Evolutionary conservation across 2,329 filamentous ascomycete species (phyloP), one percentile per base, ranked within the genome.

Genomic region (Cadophora gregata): DNA sequence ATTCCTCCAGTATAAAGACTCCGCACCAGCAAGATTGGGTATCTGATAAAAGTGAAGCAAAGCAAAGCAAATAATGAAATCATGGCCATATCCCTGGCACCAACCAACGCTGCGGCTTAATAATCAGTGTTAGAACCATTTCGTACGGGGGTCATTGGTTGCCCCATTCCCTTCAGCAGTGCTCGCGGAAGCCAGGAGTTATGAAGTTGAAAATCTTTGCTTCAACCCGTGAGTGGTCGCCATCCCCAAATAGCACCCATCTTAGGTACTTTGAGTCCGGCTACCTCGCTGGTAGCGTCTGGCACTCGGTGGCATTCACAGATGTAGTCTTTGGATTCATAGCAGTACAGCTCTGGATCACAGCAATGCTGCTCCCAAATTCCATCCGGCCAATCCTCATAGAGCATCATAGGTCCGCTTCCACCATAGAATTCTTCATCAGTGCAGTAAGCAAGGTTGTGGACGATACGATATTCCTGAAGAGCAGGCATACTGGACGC

Each of bases 221-320:
- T 53, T 31, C 27, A 53, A 6, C 31, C 12, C 14, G 16, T 53
- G 25, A 56, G 62, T n/a, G 68, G 62, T 47, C 60, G 48, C 56
- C 66, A 65, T n/a, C 65, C 65, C 59, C 63, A 67, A 14, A 66
- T 27, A 4, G 42, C 10, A 47, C 53, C 42, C 14, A 31, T 60
- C n/a, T 59, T 56, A 19, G 25, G 27, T 21, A 63, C 53, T 3
- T 62, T 8, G 36, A 63, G 33, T 2, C 42, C 51, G 4, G 56
- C 62, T 1, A 60, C 14, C 12, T 50, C 14, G 47, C 64, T 9
- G 6, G 47, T 27, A 19, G n/a, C 14, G 31, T 56, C 31, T 4
- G 63, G 63, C 0, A 58, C 27, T 19, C 62, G 2, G 1, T 27
- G 27, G 25, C 38, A 59, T 4, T 38, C 58, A 16, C 38, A 64